Evolutionary conservation across 495 filamentous ascomycete species (phyloP), one percentile per base, ranked within the genome.

Genomic region (Paragyromitra xinjiangensis): DNA sequence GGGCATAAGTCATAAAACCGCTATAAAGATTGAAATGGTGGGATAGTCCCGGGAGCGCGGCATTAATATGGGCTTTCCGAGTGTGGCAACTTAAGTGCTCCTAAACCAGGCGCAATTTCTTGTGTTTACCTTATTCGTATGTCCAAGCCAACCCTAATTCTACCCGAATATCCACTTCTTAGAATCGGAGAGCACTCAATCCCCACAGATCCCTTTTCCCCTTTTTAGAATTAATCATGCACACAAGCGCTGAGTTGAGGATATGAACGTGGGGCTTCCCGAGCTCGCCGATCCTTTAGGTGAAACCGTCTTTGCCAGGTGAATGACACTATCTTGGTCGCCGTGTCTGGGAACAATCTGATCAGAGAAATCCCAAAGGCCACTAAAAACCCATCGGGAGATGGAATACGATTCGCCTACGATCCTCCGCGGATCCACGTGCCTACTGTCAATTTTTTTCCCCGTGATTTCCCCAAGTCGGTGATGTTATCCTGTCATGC

Each of bases 401-500:
- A 61, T 16, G 3, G 56, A 19, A 37, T 37, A 39, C 19, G 22
- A 61, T 61, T 39, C 14, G 5, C 22, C 29, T 2, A n/a, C 34
- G 16, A 59, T 59, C 16, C 37, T 59, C 8, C 9, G 26, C 19
- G 56, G 26, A 12, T 6, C n/a, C 19, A n/a, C 50, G 5, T 56
- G 53, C 22, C 19, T 51, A 51, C 26, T 59, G 26, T 59, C 56
- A 34, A 16, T n/a, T 37, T 37, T 59, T 37, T 26, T 3, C 22
- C 50, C 22, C 50, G 50, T 48, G 44, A 3, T 3, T 53, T 53
- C 19, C 29, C 19, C 19, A 53, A n/a, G 19, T 53, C 50, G 50
- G 50, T n/a, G 50, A 53, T 53, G 50, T 53, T 53, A 53, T 53
- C 16, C 50, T 22, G n/a, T 53, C n/a, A 53, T 53, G 50, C 50